A percentile compares a stretch with the other conserved stretches of the same genome.
Conservation (phyloP, 805 yeast species). For the Babjeviella inositovora region DNA sequence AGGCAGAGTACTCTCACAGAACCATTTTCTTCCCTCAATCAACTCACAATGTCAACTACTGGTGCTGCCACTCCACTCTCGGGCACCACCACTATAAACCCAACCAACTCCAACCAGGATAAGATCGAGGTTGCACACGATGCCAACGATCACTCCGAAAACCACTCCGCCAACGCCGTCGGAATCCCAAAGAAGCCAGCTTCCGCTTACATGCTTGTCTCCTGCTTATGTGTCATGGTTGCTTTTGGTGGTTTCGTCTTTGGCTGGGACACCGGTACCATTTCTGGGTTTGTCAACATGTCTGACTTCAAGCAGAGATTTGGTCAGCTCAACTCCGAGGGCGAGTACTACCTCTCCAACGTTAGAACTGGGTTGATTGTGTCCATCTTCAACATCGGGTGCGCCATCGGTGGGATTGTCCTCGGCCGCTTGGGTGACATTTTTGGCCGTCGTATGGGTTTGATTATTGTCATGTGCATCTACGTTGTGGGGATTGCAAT, state of each 20-base stretch:
- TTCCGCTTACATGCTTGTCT: conserved; percentile 15
- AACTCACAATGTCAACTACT: no score
- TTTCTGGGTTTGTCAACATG: conserved; percentile 58
- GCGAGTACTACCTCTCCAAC: conserved; percentile 22
- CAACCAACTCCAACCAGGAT: no score
- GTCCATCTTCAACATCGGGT: conserved; percentile 47
- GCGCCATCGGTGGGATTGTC: conserved; percentile 57
- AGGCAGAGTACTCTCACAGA: no score
- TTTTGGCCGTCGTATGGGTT: conserved; percentile 42
- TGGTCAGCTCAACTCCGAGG: conserved; percentile 25
- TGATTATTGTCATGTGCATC: conserved; percentile 33
- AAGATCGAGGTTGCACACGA: no score
- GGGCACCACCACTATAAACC: no score
- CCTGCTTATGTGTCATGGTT: conserved; percentile 31
- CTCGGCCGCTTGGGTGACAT: conserved; percentile 41
- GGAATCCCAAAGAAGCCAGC: conserved; percentile 12
- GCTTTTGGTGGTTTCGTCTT: conserved; percentile 69
- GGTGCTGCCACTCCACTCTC: no score
- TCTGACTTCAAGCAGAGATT: conserved; percentile 34
- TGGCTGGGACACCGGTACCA: conserved; percentile 71
- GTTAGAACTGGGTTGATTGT: conserved; percentile 36
- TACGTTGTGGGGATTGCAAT: conserved; percentile 46
- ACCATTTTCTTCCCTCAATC: no score
- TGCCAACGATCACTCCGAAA: no score
- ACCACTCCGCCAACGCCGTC: no score